phyloP scores from a whole-genome alignment of 1,284 basidiomycete genomes.

The Ustilago tritici region DNA sequence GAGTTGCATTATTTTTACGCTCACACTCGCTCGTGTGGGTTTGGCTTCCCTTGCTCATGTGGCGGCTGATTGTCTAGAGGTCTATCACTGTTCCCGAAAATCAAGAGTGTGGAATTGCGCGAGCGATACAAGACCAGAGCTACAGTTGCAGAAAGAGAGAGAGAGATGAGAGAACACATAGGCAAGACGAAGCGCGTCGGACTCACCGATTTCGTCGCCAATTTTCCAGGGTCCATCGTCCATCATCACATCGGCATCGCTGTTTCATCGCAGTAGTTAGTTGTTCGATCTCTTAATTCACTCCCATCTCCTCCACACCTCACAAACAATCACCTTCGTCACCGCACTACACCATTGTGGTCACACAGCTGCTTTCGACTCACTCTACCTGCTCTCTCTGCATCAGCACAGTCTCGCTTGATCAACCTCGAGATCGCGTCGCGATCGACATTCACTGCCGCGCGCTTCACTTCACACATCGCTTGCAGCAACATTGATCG shows the following conservation, averaged over 20 bases:
- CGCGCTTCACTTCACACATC: not conserved
- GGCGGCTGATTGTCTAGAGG: conserved; percentile 1
- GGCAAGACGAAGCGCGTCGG: conserved; percentile 22
- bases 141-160: not conserved
- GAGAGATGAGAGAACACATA: no score
- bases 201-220: conserved; percentile 32
- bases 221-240: conserved; percentile 40
- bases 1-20: not conserved
- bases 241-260: conserved; percentile 19
- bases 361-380: not conserved
- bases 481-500: not conserved
- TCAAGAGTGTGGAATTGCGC: not conserved
- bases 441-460: not conserved
- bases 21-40: conserved; percentile 11
- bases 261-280: not conserved
- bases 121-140: not conserved
- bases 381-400: not conserved
- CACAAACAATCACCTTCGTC: conserved; percentile 1
- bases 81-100: conserved; percentile 13
- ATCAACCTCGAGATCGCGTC: conserved; percentile 1
- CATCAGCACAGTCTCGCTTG: not conserved
- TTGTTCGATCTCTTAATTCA: not conserved
- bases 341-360: not conserved
- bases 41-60: conserved; percentile 1
- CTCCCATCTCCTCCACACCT: not conserved